Evolutionary conservation across 2,329 filamentous ascomycete species (phyloP).

Genomic region (Hypoxylon sp.): DNA sequence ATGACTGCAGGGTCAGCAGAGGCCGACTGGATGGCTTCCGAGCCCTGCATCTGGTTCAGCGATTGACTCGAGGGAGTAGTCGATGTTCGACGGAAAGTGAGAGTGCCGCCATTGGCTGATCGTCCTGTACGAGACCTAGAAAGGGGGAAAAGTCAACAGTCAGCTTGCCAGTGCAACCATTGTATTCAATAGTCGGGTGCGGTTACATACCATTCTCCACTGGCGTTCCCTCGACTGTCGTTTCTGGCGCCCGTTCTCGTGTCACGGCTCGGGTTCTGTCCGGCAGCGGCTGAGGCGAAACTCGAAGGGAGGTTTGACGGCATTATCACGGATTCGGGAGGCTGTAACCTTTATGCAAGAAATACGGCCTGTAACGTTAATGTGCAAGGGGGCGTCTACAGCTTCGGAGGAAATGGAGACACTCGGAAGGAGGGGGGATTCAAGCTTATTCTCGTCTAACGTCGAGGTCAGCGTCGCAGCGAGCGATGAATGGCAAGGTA

Average conservation of each 20-base stretch:
- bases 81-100: conserved; percentile 75
- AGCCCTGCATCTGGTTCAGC: conserved; percentile 58
- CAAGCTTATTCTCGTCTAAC: conserved; percentile 11
- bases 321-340: conserved; percentile 60
- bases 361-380: conserved; percentile 31
- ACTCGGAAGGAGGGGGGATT: conserved; percentile 10
- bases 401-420: conserved; percentile 23
- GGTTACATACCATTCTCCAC: conserved; percentile 79
- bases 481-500: conserved; percentile 11
- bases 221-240: conserved; percentile 68
- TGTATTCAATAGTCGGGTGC: neutral
- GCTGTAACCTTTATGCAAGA: conserved; percentile 30
- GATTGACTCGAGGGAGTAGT: conserved; percentile 65
- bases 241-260: conserved; percentile 70
- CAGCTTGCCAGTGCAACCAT: conserved; percentile 47
- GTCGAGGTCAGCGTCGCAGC: conserved; percentile 19
- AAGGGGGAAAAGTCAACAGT: conserved; percentile 21
- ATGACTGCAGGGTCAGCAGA: conserved; percentile 64
- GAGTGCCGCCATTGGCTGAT: conserved; percentile 73
- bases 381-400: conserved; percentile 6
- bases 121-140: conserved; percentile 71
- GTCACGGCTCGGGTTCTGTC: conserved; percentile 76
- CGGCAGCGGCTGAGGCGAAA: conserved; percentile 87
- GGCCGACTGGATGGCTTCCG: conserved; percentile 51
- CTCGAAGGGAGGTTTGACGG: conserved; percentile 84